Base-by-base conservation (phyloP, 495 filamentous ascomycete species). In the Penicillium manginii region DNA sequence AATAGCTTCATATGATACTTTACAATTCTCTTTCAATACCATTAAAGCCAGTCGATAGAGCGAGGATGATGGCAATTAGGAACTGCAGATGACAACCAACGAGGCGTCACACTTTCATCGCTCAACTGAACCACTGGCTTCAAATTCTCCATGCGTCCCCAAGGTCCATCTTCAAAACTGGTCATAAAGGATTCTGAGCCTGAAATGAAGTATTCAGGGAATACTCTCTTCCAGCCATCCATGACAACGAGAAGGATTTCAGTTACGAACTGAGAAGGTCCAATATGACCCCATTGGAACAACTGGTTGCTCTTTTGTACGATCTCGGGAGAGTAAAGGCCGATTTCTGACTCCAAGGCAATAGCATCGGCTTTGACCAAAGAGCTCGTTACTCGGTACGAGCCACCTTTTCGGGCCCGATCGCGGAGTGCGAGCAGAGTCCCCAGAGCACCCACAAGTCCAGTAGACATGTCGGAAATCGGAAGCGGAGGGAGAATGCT, bases 381-480 rank as follows among this genome's bases (percentile, higher is more conserved):
- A 2, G 71, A 70, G 52, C 63, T 67, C 0, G 57, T 23, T 2
- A 69, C 61, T 14, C 60, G 69, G 31, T 72, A 73, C 1, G 69
- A 72, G 23, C 71, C 69, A 17, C 71, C 71, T 1, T 66, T 51
- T 17, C 49, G 43, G 3, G 69, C 65, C 3, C 71, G 65, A 17
- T 70, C 67, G 3, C 67, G 54, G n/a, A 73, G 31, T 2, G 67
- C 85, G n/a, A 79, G 65, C 59, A 88, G 71, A 1, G 83, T 81
- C 12, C 78, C 83, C 37, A 85, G 67, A 5, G 80, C 78, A 15
- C 85, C 85, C 47, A 86, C 74, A 50, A 81, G 66, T 1, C 78
- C 88, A n/a, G 87, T 88, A 14, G 82, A 82, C 74, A 91, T 90
- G 65, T 90, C 87, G n/a, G 83, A 87, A 69, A 88, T 86, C 9